phyloP scores from a whole-genome alignment of 169 alveolate species.

The Plasmodium relictum region DNA sequence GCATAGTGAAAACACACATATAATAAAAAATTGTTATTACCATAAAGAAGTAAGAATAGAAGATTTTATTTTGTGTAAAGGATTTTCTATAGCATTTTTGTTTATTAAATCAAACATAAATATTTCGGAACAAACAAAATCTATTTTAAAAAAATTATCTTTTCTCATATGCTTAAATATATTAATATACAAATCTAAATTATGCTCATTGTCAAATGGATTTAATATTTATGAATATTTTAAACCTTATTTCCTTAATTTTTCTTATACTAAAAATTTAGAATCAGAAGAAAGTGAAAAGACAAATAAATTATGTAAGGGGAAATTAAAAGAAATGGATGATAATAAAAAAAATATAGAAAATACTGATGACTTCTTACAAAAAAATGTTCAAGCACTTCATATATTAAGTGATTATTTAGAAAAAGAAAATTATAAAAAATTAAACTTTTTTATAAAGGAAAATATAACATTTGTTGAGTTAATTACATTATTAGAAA shows the following conservation, averaged over 20 bases:
- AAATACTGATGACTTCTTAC: constrained; percentile 27
- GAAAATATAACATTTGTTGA: constrained; percentile 25
- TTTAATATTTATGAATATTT: constrained; percentile 45
- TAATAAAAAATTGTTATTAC: constrained; percentile 41
- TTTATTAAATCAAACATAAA: constrained; percentile 31
- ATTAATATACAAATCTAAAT: constrained; percentile 58
- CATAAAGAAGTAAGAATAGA: constrained; percentile 71
- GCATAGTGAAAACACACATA: constrained; percentile 1
- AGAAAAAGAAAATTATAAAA: constrained; percentile 20
- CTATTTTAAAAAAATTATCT: constrained; percentile 67
- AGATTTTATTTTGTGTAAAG: constrained; percentile 69
- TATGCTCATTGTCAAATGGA: constrained; percentile 14
- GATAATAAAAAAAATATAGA: constrained; percentile 2
- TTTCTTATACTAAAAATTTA: constrained; percentile 1
- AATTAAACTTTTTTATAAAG: constrained; percentile 1
- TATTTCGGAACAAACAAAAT: constrained; percentile 17
- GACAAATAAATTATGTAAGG: background rate
- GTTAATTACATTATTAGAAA: constrained; percentile 35
- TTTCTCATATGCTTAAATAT: constrained; percentile 44
- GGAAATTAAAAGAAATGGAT: background rate
- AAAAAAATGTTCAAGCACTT: constrained; percentile 46
- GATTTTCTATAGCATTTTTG: constrained; percentile 56
- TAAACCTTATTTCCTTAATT: background rate
- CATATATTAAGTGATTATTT: constrained; percentile 21
- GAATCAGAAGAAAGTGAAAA: constrained; percentile 8